These are phyloP conservation scores for Podaxis sp. DNA, from an alignment of 768 basidiomycete genomes.

Conservation along the genomic window DNA sequence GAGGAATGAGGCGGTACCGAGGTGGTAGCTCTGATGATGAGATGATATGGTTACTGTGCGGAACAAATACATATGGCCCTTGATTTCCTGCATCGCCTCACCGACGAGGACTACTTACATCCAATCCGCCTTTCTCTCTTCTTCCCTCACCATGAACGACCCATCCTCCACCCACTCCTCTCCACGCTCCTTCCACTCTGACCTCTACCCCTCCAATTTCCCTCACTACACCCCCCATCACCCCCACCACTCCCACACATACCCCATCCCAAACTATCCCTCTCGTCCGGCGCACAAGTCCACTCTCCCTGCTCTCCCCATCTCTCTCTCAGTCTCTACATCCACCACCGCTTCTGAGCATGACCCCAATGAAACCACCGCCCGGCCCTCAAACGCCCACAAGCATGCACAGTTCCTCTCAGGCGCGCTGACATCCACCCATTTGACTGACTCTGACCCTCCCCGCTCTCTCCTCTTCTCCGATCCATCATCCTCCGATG, in stretches of 20 bases:
- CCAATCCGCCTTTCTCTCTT: background rate
- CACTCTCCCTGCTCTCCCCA: conserved; percentile 18
- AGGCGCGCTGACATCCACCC: conserved; percentile 14
- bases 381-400: conserved; percentile 45
- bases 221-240: conserved; percentile 12
- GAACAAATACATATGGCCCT: conserved; percentile 15
- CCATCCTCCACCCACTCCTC: conserved; percentile 33
- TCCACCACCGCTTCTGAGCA: conserved; percentile 32
- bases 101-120: background rate
- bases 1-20: background rate
- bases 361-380: conserved; percentile 44
- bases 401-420: conserved; percentile 38
- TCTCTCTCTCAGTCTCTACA: conserved; percentile 35
- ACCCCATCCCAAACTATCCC: conserved; percentile 21
- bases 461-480: conserved; percentile 10
- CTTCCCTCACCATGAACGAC: conserved; percentile 12
- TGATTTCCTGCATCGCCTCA: conserved; percentile 13
- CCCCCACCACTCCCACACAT: conserved; percentile 21
- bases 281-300: conserved; percentile 19
- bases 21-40: conserved; percentile 4
- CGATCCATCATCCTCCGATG: conserved; percentile 6
- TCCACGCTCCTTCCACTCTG: conserved; percentile 22
- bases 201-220: conserved; percentile 17
- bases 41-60: conserved; percentile 10
- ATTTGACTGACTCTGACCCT: background rate